phyloP scores from a whole-genome alignment of 2,329 filamentous ascomycete genomes.

The Graphilbum sp. region DNA sequence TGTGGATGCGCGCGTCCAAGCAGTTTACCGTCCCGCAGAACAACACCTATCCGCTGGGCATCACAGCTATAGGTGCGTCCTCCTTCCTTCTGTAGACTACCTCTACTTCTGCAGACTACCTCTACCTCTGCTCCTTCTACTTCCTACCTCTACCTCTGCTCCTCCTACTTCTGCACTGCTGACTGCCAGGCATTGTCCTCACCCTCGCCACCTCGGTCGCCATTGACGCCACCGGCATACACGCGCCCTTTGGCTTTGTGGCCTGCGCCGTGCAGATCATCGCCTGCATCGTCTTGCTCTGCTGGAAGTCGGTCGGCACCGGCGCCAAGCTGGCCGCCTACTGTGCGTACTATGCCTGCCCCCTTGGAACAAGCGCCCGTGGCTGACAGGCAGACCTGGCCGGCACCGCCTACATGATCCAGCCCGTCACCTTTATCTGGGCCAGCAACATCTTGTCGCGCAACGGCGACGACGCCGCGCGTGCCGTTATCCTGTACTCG shows the following conservation, averaged over 20 bases:
- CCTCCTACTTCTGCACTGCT: no score
- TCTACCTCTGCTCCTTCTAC: no score
- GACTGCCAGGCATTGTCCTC: background rate
- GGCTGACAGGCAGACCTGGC: background rate
- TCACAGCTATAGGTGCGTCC: conserved; percentile 30
- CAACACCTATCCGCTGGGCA: conserved; percentile 39
- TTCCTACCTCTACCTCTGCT: no score
- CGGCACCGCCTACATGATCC: conserved; percentile 1
- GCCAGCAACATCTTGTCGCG: background rate
- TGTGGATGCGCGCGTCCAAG: conserved; percentile 30
- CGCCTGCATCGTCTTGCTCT: background rate
- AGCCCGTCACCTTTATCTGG: background rate
- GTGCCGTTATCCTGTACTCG: background rate
- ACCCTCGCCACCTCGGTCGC: background rate
- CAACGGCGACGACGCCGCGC: background rate
- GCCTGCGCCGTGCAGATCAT: conserved; percentile 1
- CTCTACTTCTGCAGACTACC: no score
- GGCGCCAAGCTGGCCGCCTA: conserved; percentile 1
- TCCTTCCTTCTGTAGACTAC: no score
- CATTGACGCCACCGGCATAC: background rate
- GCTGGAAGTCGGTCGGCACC: background rate
- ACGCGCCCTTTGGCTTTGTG: background rate
- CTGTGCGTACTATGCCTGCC: background rate
- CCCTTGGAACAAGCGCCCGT: no score
- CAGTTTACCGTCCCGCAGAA: conserved; percentile 28